These are phyloP conservation scores for Triglochin maritima DNA, from an alignment of 106 monocot species.

Conservation along the genomic window DNA sequence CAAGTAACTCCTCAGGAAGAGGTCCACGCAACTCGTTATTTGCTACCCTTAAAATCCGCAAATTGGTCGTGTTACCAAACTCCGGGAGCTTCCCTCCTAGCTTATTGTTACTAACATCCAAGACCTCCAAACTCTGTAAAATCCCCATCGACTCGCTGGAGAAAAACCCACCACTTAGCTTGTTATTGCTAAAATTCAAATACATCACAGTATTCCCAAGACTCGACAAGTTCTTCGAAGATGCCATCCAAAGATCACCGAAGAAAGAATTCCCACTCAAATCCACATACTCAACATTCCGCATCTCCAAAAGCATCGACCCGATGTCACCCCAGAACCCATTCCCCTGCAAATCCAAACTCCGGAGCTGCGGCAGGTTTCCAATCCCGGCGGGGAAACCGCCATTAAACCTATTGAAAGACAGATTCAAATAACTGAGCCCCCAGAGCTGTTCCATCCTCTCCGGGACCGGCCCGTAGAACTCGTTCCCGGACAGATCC, in stretches of 20 bases:
- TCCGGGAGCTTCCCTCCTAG: conserved; percentile 47
- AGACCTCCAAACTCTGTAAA: conserved; percentile 60
- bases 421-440: conserved; percentile 61
- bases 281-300: conserved; percentile 47
- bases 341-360: conserved; percentile 55
- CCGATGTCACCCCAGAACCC: conserved; percentile 44
- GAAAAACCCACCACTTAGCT: conserved; percentile 54
- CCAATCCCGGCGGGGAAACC: conserved; percentile 40
- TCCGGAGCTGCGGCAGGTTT: conserved; percentile 64
- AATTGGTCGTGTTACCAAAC: conserved; percentile 27
- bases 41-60: conserved; percentile 37
- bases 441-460: conserved; percentile 39
- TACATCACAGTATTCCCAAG: conserved; percentile 44
- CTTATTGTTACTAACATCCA: conserved; percentile 56
- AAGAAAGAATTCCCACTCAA: conserved; percentile 60
- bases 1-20: conserved; percentile 46
- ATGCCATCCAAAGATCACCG: conserved; percentile 28
- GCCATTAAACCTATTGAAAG: conserved; percentile 43
- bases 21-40: conserved; percentile 43
- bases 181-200: conserved; percentile 59
- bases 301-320: conserved; percentile 32
- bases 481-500: conserved; percentile 68
- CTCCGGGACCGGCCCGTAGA: conserved; percentile 63
- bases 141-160: conserved; percentile 20
- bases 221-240: conserved; percentile 20